These are phyloP conservation scores for Eucalyptus curtisii DNA, from an alignment of 345 rosid genomes.

Conservation along the genomic window DNA sequence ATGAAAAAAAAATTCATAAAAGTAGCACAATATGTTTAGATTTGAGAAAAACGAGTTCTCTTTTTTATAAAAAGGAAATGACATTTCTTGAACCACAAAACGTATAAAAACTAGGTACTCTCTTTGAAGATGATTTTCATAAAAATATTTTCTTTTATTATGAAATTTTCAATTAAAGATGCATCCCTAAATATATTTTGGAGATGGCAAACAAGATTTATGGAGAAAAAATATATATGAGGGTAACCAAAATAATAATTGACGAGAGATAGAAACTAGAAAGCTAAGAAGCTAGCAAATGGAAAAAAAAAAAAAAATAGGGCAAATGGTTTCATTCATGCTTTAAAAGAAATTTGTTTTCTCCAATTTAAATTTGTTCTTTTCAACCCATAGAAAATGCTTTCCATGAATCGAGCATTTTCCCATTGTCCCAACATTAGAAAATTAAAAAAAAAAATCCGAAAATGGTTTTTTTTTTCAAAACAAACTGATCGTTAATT, in stretches of 20 bases:
- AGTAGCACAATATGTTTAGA: not conserved
- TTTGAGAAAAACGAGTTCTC: not conserved
- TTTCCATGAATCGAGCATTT: not conserved
- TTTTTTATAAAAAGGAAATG: not conserved
- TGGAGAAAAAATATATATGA: not conserved
- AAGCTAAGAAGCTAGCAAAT: not conserved
- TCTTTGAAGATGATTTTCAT: not conserved
- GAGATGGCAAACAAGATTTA: not conserved
- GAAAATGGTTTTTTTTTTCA: not conserved
- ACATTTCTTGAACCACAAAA: not conserved
- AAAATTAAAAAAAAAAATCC: not conserved
- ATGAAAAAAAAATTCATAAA: not conserved
- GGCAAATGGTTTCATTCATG: not conserved
- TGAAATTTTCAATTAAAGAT: not conserved
- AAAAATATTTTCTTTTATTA: not conserved
- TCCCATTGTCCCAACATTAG: not conserved
- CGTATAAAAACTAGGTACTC: not conserved
- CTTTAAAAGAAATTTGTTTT: not conserved
- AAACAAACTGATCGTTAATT: not conserved
- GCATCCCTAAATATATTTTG: not conserved
- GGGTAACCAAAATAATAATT: not conserved
- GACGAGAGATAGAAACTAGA: not conserved
- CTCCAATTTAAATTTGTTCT: not conserved
- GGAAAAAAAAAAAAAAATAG: too few species aligned
- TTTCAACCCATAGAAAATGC: not conserved